phyloP scores from a whole-genome alignment of 306 rosid genomes.

The Dicorynia guianensis region DNA sequence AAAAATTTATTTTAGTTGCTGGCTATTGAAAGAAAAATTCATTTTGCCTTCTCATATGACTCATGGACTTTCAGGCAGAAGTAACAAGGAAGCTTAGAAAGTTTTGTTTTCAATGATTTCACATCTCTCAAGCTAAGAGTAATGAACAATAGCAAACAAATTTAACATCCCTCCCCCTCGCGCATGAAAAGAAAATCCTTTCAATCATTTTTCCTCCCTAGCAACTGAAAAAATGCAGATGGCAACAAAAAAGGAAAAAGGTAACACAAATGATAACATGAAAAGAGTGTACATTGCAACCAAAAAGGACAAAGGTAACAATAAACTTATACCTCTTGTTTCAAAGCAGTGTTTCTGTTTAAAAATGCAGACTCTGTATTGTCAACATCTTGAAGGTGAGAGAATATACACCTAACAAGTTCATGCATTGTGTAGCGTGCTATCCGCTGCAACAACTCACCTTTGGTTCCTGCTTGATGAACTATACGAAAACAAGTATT shows the following conservation, averaged over 20 bases:
- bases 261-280: too few species aligned
- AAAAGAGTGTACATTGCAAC: background rate
- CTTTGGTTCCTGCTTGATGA: conserved; percentile 93
- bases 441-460: conserved; percentile 90
- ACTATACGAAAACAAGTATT: conserved; percentile 96
- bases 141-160: too few species aligned
- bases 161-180: too few species aligned
- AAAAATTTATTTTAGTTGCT: too few species aligned
- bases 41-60: too few species aligned
- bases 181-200: too few species aligned
- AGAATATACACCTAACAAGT: conserved; percentile 88
- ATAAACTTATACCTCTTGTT: conserved; percentile 62
- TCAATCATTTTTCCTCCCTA: too few species aligned
- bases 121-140: too few species aligned
- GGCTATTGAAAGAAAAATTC: too few species aligned
- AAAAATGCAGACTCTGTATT: conserved; percentile 68
- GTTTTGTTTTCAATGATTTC: too few species aligned
- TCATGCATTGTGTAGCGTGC: conserved; percentile 96
- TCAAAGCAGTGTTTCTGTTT: conserved; percentile 63
- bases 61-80: too few species aligned
- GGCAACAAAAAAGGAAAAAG: conserved; percentile 17
- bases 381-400: conserved; percentile 90
- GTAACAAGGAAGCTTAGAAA: too few species aligned
- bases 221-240: conserved; percentile 1
- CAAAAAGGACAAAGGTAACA: conserved; percentile 21